phyloP scores from a whole-genome alignment of 805 yeast species.

The Tetrapisispora phaffii region DNA sequence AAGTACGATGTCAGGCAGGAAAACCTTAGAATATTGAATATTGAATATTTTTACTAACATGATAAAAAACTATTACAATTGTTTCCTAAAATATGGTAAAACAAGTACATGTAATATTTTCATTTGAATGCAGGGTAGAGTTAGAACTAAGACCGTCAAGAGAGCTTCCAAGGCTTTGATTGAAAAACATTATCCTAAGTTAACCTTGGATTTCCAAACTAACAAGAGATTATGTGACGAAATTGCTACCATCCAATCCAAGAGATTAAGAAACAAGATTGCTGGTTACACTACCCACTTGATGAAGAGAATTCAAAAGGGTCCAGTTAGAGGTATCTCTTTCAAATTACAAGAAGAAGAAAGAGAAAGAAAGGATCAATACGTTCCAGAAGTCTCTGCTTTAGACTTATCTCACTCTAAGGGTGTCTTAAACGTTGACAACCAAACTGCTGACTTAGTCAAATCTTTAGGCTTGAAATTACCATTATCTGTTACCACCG shows the following conservation, averaged over 20 bases:
- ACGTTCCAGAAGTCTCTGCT: conserved; percentile 99
- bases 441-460: conserved; percentile 92
- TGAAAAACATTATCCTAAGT: conserved; percentile 99
- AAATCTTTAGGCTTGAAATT: conserved; percentile 86
- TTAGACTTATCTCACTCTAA: conserved; percentile 94
- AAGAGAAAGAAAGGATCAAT: conserved; percentile 99
- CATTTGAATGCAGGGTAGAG: conserved; percentile 74
- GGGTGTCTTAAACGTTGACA: conserved; percentile 93
- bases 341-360: conserved; percentile 99
- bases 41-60: neutral
- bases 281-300: conserved; percentile 99
- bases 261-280: conserved; percentile 99
- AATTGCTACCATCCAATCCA: conserved; percentile 97
- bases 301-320: conserved; percentile 99
- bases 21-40: too few species aligned
- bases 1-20: neutral
- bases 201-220: conserved; percentile 98
- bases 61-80: neutral
- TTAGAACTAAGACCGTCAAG: conserved; percentile 99
- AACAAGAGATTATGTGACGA: conserved; percentile 99
- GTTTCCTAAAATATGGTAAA: neutral
- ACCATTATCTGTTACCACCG: conserved; percentile 76
- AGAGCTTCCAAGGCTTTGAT: conserved; percentile 99
- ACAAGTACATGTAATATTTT: neutral
- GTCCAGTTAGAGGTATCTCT: conserved; percentile 99